Conservation (phyloP, 1,139 yeast species). For the Candida sp. region DNA sequence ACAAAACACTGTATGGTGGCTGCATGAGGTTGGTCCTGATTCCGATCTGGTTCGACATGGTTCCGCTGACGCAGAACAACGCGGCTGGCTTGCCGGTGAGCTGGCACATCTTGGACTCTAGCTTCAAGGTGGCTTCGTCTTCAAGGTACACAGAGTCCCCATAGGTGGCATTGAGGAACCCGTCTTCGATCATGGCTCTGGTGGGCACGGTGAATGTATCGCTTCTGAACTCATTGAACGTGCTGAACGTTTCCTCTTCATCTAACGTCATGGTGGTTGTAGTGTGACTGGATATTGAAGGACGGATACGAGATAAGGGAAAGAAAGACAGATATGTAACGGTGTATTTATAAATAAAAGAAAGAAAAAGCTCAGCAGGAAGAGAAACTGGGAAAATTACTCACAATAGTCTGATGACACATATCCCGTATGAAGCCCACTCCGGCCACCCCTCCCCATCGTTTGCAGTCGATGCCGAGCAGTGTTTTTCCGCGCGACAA, state of each 20-base stretch:
- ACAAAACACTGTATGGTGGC: constrained; percentile 49
- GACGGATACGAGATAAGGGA: neutral
- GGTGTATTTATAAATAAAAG: neutral
- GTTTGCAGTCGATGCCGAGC: neutral
- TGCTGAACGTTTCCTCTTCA: constrained; percentile 26
- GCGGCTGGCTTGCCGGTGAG: constrained; percentile 87
- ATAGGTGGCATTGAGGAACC: constrained; percentile 50
- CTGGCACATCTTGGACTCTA: constrained; percentile 69
- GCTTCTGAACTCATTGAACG: constrained; percentile 69
- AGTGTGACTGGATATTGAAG: neutral
- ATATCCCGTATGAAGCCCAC: too few species aligned
- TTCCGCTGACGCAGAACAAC: constrained; percentile 86
- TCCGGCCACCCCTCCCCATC: neutral
- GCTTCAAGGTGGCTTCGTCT: constrained; percentile 67
- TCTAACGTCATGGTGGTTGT: constrained; percentile 23
- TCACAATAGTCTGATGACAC: neutral
- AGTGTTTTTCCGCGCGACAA: neutral
- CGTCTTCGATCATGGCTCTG: constrained; percentile 56
- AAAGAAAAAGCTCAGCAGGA: neutral
- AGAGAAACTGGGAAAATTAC: neutral
- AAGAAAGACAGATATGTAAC: neutral
- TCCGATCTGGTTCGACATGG: constrained; percentile 89
- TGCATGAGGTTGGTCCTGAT: constrained; percentile 43
- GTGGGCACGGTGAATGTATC: constrained; percentile 97
- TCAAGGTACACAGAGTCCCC: constrained; percentile 95